Evolutionary conservation across 352 stramenopile species (phyloP).

Genomic region (Globisporangium polare): DNA sequence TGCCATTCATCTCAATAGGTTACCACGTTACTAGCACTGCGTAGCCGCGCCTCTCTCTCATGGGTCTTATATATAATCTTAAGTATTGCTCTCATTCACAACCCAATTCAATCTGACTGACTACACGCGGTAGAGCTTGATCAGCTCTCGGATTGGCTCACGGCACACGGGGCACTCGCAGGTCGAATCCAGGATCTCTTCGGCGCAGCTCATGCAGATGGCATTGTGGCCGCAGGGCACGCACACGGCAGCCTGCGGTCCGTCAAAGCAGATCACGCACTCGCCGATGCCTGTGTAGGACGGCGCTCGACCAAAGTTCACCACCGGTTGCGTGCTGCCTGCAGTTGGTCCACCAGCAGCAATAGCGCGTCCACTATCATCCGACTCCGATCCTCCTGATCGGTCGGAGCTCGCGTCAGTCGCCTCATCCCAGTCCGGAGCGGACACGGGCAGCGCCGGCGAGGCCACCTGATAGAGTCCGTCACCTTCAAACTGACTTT

Average conservation of each 20-base stretch:
- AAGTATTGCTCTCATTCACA: constrained; percentile 5
- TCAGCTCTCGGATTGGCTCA: constrained; percentile 60
- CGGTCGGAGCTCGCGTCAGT: neutral
- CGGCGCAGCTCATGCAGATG: constrained; percentile 73
- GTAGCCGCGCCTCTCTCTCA: neutral
- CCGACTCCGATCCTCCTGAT: neutral
- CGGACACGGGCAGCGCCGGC: constrained; percentile 31
- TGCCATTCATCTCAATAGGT: neutral
- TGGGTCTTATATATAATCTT: constrained; percentile 10
- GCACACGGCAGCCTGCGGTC: constrained; percentile 64
- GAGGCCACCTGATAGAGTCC: constrained; percentile 9
- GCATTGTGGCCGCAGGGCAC: constrained; percentile 83
- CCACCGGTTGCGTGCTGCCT: constrained; percentile 11
- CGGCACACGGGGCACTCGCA: constrained; percentile 74
- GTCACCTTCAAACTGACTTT: neutral
- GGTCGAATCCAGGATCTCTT: constrained; percentile 55
- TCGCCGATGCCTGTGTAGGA: constrained; percentile 51
- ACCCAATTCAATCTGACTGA: neutral
- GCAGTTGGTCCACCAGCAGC: neutral
- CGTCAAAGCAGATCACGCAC: constrained; percentile 81
- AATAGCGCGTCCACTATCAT: constrained; percentile 8
- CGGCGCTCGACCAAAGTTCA: constrained; percentile 33
- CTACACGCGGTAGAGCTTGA: constrained; percentile 78
- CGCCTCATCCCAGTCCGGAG: constrained; percentile 35
- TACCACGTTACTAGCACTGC: neutral